These are phyloP conservation scores for Ceratocystis ficicola DNA, from an alignment of 2,329 filamentous ascomycete genomes.

Conservation along the genomic window DNA sequence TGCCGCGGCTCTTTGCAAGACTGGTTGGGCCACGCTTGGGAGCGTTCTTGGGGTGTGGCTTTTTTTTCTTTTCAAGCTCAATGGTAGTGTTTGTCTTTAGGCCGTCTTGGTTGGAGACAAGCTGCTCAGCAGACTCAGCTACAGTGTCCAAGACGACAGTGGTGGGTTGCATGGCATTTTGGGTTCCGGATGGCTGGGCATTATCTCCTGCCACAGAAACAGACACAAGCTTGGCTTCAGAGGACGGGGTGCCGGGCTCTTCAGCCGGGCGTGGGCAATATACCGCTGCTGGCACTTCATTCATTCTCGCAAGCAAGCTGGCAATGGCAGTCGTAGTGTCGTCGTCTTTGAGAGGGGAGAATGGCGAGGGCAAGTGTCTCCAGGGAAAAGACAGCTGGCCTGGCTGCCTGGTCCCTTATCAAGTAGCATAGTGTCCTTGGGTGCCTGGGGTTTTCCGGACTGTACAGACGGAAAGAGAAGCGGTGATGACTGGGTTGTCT, in stretches of 20 bases:
- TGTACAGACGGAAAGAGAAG: background rate
- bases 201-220: background rate
- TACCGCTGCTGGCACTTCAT: background rate
- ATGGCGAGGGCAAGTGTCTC: background rate
- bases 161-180: background rate
- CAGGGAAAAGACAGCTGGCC: background rate
- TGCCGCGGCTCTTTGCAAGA: conserved; percentile 35
- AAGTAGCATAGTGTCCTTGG: background rate
- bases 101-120: background rate
- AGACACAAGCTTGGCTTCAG: background rate
- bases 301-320: background rate
- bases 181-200: background rate
- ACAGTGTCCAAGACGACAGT: background rate
- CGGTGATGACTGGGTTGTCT: background rate
- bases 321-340: background rate
- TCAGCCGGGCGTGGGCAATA: no score
- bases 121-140: background rate
- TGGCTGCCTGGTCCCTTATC: background rate
- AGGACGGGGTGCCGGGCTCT: background rate
- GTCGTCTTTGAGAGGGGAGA: background rate
- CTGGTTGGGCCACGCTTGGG: conserved; percentile 15
- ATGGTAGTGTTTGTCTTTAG: background rate
- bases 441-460: background rate
- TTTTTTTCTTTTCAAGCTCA: background rate
- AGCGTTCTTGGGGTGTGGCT: background rate